Base-by-base conservation (phyloP, 306 rosid species). In the Quercus berberidifolia region DNA sequence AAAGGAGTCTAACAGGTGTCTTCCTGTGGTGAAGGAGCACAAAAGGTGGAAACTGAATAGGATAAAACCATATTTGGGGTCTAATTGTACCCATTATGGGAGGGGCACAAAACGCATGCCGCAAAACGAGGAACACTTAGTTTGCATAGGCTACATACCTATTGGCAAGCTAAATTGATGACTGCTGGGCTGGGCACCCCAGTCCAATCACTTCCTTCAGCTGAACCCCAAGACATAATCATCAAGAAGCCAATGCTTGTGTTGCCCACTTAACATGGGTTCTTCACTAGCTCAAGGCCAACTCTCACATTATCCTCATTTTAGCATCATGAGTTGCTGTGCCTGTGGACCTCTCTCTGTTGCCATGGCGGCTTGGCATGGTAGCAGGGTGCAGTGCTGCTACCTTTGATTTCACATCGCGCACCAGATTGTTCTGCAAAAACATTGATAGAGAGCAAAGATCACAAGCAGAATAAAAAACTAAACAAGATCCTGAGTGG, bases 21-120 rank as follows among this genome's bases (percentile, higher is more conserved):
- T 41, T 55, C 67, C 76, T 69, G 4, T 71, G 55, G 51, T 0
- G 76, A 70, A 69, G 67, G 68, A 56, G 8, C 55, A 76, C 55
- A 76, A 52, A 74, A 83, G 62, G 83, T 73, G 81, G 74, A 78
- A 55, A 78, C 38, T 41, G 55, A 23, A 33, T n/a, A 46, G 69
- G 69, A 74, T 25, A 33, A 79, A 46, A 55, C 56, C 71, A 84
- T 43, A 52, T 2, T 49, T 49, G 54, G 54, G 54, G 54, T 49
- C 54, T 49, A 49, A 12, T 49, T 49, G 54, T 49, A 49, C 4
- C 54, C 15, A 49, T 23, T 21, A 23, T 10, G 64, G 13, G 41
- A 19, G 57, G 52, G 56, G 30, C 59, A 25, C 25, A 12, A 12
- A 71, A 14, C 43, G 49, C 23, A 64, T 28, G 5, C 69, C 31